These are phyloP conservation scores for Syncephalis fuscata DNA, from an alignment of 371 early-diverging fungal genomes.

Conservation along the genomic window DNA sequence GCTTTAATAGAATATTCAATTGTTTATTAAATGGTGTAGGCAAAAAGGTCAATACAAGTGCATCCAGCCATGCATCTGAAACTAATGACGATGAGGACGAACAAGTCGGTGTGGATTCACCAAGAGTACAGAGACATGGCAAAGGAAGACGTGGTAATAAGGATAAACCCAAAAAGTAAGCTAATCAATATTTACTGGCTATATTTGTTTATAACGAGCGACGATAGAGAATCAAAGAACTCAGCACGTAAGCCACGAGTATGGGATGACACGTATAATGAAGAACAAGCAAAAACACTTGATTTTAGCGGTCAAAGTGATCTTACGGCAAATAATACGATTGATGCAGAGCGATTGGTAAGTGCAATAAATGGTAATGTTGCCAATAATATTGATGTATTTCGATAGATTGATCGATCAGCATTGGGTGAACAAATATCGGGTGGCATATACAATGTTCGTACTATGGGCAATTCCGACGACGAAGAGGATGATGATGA, in stretches of 20 bases:
- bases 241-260: slow-evolving; percentile 21
- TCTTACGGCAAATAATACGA: slow-evolving; percentile 7
- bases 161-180: slow-evolving; percentile 12
- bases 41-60: not conserved
- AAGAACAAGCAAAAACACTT: slow-evolving; percentile 6
- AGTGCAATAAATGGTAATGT: not conserved
- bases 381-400: not conserved
- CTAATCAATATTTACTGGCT: too few species aligned
- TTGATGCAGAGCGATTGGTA: slow-evolving; percentile 14
- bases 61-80: not conserved
- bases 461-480: slow-evolving; percentile 38
- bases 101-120: not conserved
- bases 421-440: slow-evolving; percentile 33
- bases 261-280: slow-evolving; percentile 25
- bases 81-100: slow-evolving; percentile 4
- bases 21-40: too few species aligned
- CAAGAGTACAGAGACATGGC: too few species aligned
- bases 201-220: too few species aligned
- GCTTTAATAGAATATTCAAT: too few species aligned
- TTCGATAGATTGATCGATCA: slow-evolving; percentile 32
- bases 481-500: slow-evolving; percentile 27
- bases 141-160: slow-evolving; percentile 34
- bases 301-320: slow-evolving; percentile 36
- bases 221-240: slow-evolving; percentile 27
- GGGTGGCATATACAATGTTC: slow-evolving; percentile 71